A percentile compares a stretch with the other conserved stretches of the same genome.
These are phyloP conservation scores for Colletotrichum navitas DNA, from an alignment of 2,329 filamentous ascomycete genomes.

Conservation along the genomic window DNA sequence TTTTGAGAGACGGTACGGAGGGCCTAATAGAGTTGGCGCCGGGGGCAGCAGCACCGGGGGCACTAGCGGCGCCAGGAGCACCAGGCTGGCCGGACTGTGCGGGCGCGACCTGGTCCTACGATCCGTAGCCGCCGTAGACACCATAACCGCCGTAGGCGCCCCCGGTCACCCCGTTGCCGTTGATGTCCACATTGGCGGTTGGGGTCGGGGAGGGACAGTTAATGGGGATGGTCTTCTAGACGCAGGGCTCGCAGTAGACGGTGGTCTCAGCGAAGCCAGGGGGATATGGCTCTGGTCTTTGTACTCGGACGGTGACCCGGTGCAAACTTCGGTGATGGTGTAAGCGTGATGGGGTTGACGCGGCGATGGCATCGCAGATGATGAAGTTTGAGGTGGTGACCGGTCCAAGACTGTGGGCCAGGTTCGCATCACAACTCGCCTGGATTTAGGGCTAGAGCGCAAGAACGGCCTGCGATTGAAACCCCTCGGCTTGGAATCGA, in stretches of 20 bases:
- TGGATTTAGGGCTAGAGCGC: background rate
- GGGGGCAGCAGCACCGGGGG: background rate
- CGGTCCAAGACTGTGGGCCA: slow-evolving; percentile 47
- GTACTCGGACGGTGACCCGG: slow-evolving; percentile 49
- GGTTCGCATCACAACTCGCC: background rate
- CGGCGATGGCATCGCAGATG: slow-evolving; percentile 51
- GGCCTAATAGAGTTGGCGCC: slow-evolving; percentile 12
- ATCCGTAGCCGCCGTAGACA: slow-evolving; percentile 17
- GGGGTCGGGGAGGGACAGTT: slow-evolving; percentile 53
- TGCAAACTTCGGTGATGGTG: slow-evolving; percentile 54
- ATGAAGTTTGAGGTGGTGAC: slow-evolving; percentile 49
- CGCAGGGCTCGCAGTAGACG: slow-evolving; percentile 52
- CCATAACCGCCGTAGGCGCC: slow-evolving; percentile 5
- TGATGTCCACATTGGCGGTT: slow-evolving; percentile 48
- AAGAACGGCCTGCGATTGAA: too few species aligned
- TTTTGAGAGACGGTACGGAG: slow-evolving; percentile 46
- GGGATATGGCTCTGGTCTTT: slow-evolving; percentile 48
- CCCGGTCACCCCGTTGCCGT: slow-evolving; percentile 54
- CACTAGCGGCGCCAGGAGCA: background rate
- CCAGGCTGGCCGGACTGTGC: background rate
- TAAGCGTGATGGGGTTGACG: slow-evolving; percentile 55
- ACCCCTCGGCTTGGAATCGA: background rate
- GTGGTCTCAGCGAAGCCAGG: slow-evolving; percentile 56
- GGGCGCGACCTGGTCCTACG: slow-evolving; percentile 4
- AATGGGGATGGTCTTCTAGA: slow-evolving; percentile 51